Evolutionary conservation across 2,329 filamentous ascomycete species (phyloP).

Genomic region (Fusarium clavum): DNA sequence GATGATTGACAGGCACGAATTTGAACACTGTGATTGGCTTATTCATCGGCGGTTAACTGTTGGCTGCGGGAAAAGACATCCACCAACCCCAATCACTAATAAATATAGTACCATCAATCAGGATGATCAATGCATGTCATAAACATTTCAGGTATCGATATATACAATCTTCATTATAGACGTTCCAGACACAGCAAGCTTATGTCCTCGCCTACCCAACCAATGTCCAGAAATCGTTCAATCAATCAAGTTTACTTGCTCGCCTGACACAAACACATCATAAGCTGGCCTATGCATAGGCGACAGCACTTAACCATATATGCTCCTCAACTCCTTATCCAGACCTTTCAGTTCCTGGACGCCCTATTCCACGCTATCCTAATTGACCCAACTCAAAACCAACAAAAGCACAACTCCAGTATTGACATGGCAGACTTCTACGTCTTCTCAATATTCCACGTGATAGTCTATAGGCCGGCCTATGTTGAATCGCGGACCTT

Average conservation of each 20-base stretch:
- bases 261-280: conserved; percentile 35
- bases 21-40: conserved; percentile 13
- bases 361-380: conserved; percentile 29
- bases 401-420: conserved; percentile 13
- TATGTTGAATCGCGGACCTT: conserved; percentile 61
- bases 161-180: conserved; percentile 37
- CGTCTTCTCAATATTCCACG: not conserved
- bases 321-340: conserved; percentile 42
- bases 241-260: conserved; percentile 24
- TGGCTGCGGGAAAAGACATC: not conserved
- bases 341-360: conserved; percentile 15
- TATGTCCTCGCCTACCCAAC: conserved; percentile 17
- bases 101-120: not conserved
- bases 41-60: conserved; percentile 8
- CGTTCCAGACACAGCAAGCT: conserved; percentile 1
- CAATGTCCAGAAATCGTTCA: conserved; percentile 41
- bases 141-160: conserved; percentile 40
- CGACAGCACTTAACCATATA: conserved; percentile 40
- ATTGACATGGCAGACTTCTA: not conserved
- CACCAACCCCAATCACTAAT: not conserved
- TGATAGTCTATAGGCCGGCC: conserved; percentile 10
- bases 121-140: conserved; percentile 15
- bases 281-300: conserved; percentile 25
- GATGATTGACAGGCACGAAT: not conserved
- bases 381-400: conserved; percentile 17